phyloP scores from a whole-genome alignment of 352 stramenopile species.

The Globisporangium solare region DNA sequence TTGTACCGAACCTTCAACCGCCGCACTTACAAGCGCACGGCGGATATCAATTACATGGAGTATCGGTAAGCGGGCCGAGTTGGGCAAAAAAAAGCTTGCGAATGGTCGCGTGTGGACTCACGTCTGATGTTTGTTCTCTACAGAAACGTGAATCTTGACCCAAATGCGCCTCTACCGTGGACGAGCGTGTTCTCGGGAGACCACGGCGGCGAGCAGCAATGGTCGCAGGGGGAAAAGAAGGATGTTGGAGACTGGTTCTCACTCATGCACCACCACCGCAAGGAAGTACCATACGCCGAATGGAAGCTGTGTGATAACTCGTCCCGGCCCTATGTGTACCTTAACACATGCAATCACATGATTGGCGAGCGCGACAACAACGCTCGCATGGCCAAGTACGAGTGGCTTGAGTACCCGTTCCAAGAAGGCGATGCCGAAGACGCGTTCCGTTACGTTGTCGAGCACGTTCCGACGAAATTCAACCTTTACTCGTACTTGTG shows the following conservation, averaged over 20 bases:
- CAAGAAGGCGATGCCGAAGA: conserved; percentile 58
- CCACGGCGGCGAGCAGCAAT: conserved; percentile 72
- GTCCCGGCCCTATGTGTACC: conserved; percentile 66
- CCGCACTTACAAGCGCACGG: conserved; percentile 81
- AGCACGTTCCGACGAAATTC: conserved; percentile 81
- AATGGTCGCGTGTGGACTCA: not conserved
- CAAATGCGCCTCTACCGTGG: conserved; percentile 41
- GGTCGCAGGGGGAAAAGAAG: conserved; percentile 80
- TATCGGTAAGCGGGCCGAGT: conserved; percentile 32
- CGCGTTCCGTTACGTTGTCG: conserved; percentile 74
- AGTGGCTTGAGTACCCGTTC: conserved; percentile 83
- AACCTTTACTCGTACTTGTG: conserved; percentile 86
- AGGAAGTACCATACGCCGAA: conserved; percentile 38
- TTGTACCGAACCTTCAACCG: conserved; percentile 85
- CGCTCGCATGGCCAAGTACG: conserved; percentile 57
- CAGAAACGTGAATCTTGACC: conserved; percentile 62
- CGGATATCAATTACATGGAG: conserved; percentile 89
- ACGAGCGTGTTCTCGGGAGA: conserved; percentile 64
- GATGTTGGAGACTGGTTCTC: conserved; percentile 85
- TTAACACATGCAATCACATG: conserved; percentile 91
- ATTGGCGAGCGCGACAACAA: conserved; percentile 86
- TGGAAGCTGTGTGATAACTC: conserved; percentile 42
- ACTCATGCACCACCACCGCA: conserved; percentile 85
- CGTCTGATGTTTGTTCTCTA: not conserved
- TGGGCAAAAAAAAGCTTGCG: too few species aligned